Percentiles rank a stretch among this genome's conserved stretches.
Evolutionary conservation across 1,284 basidiomycete species (phyloP).

Genomic region (Boletellus sp.): DNA sequence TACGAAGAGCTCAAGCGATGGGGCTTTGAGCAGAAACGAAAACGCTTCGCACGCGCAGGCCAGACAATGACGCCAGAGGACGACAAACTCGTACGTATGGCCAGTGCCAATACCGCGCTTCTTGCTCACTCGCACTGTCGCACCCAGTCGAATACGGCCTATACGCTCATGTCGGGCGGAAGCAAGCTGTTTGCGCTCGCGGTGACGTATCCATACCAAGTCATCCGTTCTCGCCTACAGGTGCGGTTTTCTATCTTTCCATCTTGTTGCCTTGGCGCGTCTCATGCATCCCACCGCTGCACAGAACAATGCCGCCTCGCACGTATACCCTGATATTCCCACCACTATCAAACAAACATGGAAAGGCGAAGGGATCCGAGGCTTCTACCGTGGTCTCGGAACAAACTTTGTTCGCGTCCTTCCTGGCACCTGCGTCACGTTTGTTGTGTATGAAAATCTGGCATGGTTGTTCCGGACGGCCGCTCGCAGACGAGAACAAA

Average conservation of each 20-base stretch:
- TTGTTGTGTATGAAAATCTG: conserved; percentile 96
- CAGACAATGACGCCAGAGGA: conserved; percentile 64
- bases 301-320: conserved; percentile 59
- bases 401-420: conserved; percentile 97
- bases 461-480: conserved; percentile 76
- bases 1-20: conserved; percentile 96
- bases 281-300: background rate
- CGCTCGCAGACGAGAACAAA: conserved; percentile 40
- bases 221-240: conserved; percentile 92
- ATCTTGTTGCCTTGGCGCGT: background rate
- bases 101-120: background rate
- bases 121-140: background rate
- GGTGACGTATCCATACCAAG: conserved; percentile 96
- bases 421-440: conserved; percentile 96
- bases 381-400: conserved; percentile 93
- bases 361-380: conserved; percentile 73
- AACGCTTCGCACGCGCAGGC: conserved; percentile 56
- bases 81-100: conserved; percentile 75
- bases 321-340: conserved; percentile 79
- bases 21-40: conserved; percentile 76
- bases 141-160: conserved; percentile 84
- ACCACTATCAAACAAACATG: conserved; percentile 80
- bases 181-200: conserved; percentile 87
- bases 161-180: conserved; percentile 88
- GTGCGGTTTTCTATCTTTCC: conserved; percentile 37